phyloP scores from a whole-genome alignment of 1,284 basidiomycete species.

The Rhodofomes roseus region DNA sequence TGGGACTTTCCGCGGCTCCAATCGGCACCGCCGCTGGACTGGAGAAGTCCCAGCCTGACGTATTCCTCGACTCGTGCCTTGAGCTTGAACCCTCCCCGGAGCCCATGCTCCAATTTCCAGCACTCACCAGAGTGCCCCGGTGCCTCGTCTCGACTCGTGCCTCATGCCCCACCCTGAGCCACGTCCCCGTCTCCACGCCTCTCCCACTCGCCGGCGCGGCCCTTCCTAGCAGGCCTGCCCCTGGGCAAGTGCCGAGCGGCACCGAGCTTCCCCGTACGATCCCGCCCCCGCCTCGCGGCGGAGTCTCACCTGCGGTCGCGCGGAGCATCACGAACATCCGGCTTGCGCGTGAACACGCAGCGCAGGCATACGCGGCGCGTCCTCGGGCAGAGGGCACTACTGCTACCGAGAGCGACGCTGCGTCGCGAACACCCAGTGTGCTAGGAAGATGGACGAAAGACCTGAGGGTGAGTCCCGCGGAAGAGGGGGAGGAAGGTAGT shows the following conservation, averaged over 20 bases:
- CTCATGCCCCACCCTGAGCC: neutral
- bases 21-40: neutral
- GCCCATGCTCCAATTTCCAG: neutral
- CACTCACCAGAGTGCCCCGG: neutral
- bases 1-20: neutral
- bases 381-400: neutral
- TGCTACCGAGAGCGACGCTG: neutral
- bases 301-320: constrained; percentile 8
- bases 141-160: no score
- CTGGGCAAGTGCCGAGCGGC: neutral
- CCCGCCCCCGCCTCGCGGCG: constrained; percentile 8
- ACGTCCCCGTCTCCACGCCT: neutral
- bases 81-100: neutral
- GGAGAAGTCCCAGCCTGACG: no score
- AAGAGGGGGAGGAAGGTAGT: no score
- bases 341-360: constrained; percentile 9
- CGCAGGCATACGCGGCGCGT: neutral
- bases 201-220: neutral
- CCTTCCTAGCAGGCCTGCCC: neutral
- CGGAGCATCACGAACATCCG: constrained; percentile 11
- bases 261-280: neutral
- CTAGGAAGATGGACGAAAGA: neutral
- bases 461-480: no score
- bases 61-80: neutral
- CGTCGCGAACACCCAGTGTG: constrained; percentile 3